Evolutionary conservation across 176 grass and related monocot species (phyloP).

Genomic region (Carex kokanica): DNA sequence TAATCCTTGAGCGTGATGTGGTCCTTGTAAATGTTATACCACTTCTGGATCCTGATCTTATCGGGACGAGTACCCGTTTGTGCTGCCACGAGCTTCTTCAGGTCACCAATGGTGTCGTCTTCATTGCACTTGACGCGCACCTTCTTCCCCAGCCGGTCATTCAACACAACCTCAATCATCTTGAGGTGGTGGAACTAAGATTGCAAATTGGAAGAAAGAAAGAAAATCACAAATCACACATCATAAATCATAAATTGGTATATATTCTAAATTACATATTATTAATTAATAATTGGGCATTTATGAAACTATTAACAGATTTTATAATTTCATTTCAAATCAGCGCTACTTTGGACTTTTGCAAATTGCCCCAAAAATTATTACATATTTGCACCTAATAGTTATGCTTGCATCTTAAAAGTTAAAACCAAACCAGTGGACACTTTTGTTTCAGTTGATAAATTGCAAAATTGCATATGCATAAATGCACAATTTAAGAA

Average conservation of each 20-base stretch:
- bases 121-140: conserved; percentile 99
- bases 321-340: not conserved
- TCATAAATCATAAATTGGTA: too few species aligned
- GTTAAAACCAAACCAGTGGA: too few species aligned
- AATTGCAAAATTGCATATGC: too few species aligned
- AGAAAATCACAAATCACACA: too few species aligned
- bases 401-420: not conserved
- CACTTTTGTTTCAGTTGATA: too few species aligned
- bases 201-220: not conserved
- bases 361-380: not conserved
- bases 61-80: conserved; percentile 88
- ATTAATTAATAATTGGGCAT: too few species aligned
- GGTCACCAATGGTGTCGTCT: conserved; percentile 98
- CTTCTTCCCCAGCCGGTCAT: conserved; percentile 97
- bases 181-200: not conserved
- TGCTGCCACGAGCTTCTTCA: conserved; percentile 97
- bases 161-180: conserved; percentile 99
- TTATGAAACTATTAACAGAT: too few species aligned
- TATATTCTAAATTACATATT: too few species aligned
- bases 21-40: conserved; percentile 99
- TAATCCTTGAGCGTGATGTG: conserved; percentile 99
- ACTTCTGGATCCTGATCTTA: conserved; percentile 99
- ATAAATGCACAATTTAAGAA: too few species aligned
- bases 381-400: not conserved
- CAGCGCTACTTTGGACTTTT: not conserved